Evolutionary conservation across 345 rosid species (phyloP).

Genomic region (Lepidium sativum): DNA sequence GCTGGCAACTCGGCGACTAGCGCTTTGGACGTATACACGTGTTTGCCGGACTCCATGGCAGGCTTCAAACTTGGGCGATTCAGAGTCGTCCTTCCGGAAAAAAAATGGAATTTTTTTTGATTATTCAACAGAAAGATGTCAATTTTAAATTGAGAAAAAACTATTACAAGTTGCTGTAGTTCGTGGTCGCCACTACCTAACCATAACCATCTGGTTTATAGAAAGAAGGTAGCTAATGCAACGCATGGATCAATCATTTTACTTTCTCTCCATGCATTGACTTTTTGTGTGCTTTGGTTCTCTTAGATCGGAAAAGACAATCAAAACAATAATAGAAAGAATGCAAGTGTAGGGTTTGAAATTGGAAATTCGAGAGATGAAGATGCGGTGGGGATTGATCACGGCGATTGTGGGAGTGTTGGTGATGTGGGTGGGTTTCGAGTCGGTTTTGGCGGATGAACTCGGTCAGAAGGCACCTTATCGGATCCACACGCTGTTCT

Average conservation of each 20-base stretch:
- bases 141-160: not conserved
- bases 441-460: conserved; percentile 23
- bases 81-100: not conserved
- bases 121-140: not conserved
- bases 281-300: conserved; percentile 13
- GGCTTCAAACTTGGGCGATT: not conserved
- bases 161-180: not conserved
- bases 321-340: too few species aligned
- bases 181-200: conserved; percentile 23
- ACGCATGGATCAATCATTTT: conserved; percentile 5
- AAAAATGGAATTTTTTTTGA: conserved; percentile 10
- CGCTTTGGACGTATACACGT: too few species aligned
- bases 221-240: not conserved
- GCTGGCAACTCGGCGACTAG: too few species aligned
- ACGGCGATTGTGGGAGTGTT: not conserved
- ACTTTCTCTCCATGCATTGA: conserved; percentile 26
- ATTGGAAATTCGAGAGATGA: conserved; percentile 25
- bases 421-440: conserved; percentile 10
- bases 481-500: conserved; percentile 93
- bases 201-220: conserved; percentile 10
- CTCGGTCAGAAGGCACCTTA: conserved; percentile 37
- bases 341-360: conserved; percentile 31
- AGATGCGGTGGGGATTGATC: too few species aligned
- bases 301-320: not conserved
- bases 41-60: too few species aligned